Base-by-base conservation (phyloP, 2,329 filamentous ascomycete species). In the Colletotrichum aenigma region DNA sequence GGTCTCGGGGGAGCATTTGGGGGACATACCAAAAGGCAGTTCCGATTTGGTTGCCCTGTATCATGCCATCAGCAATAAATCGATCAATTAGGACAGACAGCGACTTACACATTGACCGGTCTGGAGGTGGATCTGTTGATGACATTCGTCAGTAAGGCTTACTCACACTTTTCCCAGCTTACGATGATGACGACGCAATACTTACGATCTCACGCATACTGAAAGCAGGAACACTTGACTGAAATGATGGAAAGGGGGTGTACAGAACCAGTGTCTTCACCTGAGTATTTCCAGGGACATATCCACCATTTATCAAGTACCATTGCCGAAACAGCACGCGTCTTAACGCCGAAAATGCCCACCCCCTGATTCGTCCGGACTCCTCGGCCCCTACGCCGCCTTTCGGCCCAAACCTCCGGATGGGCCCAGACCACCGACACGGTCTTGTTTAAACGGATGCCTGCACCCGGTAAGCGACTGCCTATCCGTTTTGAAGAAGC, bases 11-110 rank as follows among this genome's bases (percentile, higher is more conserved):
- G 10, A 6, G 13, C 16, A 2, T 67, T n/a, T 34, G 18, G 38
- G 69, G 62, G 71, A 89, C 92, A 81, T 89, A 95, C 94, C 97
- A 99, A 93, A 99, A 99, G 89, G 97, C 97, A 91, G 97, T 96
- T 96, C 97, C 97, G 83, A 98, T 97, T 95, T 99, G 97, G 94
- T 99, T 98, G 93, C 97, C 96, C 96, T 98, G 83, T 81, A 69
- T 1, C 1, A 43, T 77, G 76, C 81, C 65, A 78, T 36, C 26
- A 66, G 32, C 43, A 28, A 52, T 3, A 10, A 2, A 8, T 7
- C 32, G 3, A 52, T 2, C 3, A n/a, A n/a, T 16, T 32, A 36
- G 12, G 10, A 24, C 4, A 56, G 60, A 88, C 1, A 1, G 6
- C 87, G 6, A 64, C 69, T 26, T 73, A 98, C 96, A 91, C 97